Evolutionary conservation across 805 yeast genomes (phyloP).

Genomic region (Pichia pseudocactophila): DNA sequence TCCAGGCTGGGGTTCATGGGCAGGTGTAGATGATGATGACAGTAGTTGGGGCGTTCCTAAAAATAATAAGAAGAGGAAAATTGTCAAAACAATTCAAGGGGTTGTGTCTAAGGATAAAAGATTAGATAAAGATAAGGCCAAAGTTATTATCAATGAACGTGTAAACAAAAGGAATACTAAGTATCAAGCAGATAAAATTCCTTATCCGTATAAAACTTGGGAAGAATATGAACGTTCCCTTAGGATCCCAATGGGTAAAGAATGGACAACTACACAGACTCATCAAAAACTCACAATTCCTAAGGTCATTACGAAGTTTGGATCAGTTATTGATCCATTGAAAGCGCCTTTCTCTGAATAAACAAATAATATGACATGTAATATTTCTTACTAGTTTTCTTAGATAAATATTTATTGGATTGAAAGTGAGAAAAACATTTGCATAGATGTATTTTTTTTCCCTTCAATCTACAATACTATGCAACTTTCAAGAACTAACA

Average conservation of each 20-base stretch:
- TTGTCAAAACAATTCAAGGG: constrained; percentile 68
- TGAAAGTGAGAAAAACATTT: too few relatives aligned
- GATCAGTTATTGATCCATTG: constrained; percentile 84
- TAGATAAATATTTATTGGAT: too few relatives aligned
- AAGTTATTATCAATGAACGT: constrained; percentile 84
- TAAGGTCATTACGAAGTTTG: constrained; percentile 74
- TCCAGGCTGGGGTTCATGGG: constrained; percentile 99
- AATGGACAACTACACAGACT: constrained; percentile 85
- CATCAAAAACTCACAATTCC: constrained; percentile 89
- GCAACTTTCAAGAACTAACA: background rate
- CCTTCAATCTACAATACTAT: background rate
- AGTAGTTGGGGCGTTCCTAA: constrained; percentile 17
- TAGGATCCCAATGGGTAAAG: constrained; percentile 94
- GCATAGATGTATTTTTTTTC: too few relatives aligned
- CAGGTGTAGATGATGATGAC: constrained; percentile 44
- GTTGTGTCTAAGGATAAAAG: constrained; percentile 64
- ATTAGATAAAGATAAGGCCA: constrained; percentile 63
- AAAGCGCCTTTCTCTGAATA: constrained; percentile 66
- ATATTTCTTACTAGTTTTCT: background rate
- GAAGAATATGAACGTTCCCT: constrained; percentile 93
- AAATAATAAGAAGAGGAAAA: constrained; percentile 47
- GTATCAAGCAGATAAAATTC: constrained; percentile 84
- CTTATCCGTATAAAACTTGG: constrained; percentile 86
- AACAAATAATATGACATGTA: background rate
- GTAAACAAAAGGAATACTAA: constrained; percentile 76